These are phyloP conservation scores for Dactylonectria macrodidyma DNA, from an alignment of 2,329 filamentous ascomycete species.

Conservation along the genomic window DNA sequence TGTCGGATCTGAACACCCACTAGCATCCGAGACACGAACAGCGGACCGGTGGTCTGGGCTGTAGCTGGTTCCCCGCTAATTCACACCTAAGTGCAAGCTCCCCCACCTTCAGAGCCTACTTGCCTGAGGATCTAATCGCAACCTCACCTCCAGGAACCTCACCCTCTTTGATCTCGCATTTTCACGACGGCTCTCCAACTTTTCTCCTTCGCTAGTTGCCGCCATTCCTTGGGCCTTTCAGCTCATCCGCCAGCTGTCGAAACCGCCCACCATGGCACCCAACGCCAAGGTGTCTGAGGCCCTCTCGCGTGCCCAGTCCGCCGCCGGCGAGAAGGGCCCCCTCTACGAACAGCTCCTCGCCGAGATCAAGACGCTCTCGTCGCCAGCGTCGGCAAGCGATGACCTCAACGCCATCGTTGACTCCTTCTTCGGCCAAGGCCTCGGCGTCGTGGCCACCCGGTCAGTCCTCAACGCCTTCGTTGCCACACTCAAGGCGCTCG, in stretches of 20 bases:
- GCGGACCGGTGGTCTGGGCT: not conserved
- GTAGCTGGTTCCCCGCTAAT: constrained; percentile 17
- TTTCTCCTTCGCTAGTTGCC: not conserved
- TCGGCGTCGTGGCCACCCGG: constrained; percentile 84
- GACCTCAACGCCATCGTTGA: constrained; percentile 79
- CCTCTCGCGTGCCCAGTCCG: constrained; percentile 58
- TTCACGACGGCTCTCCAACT: constrained; percentile 21
- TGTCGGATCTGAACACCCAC: too few relatives aligned
- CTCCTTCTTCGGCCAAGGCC: constrained; percentile 76
- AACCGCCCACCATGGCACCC: constrained; percentile 53
- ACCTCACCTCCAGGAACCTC: constrained; percentile 20
- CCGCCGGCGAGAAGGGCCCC: constrained; percentile 59
- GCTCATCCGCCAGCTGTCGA: constrained; percentile 1
- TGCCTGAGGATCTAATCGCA: constrained; percentile 11
- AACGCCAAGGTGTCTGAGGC: constrained; percentile 59
- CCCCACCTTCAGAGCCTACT: constrained; percentile 22
- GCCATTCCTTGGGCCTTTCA: not conserved
- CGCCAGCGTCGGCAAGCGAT: constrained; percentile 56
- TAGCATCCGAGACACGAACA: constrained; percentile 3
- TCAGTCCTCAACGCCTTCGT: constrained; percentile 79
- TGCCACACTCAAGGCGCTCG: constrained; percentile 71
- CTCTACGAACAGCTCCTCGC: constrained; percentile 63
- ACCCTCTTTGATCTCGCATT: constrained; percentile 26
- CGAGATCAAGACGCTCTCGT: constrained; percentile 59
- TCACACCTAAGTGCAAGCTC: constrained; percentile 4